Evolutionary conservation across 495 filamentous ascomycete genomes (phyloP), one percentile per base, ranked within the genome.

Genomic region (Filosporella fistucella): DNA sequence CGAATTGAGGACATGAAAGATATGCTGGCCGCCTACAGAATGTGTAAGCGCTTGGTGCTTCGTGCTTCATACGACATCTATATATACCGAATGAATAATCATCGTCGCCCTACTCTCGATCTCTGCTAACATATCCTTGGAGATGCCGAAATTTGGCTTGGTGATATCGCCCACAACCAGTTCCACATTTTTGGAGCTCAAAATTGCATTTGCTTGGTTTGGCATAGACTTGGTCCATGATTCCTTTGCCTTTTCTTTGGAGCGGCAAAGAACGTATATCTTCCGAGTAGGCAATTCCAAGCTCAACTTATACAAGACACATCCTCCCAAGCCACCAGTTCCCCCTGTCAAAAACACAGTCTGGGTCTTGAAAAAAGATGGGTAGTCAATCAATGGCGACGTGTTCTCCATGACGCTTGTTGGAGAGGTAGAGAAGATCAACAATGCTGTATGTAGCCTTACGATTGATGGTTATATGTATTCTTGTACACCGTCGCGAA

Each of bases 21-120:
- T 34, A 43, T 56, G 18, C 47, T 56, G 13, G 47, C 52, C n/a
- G 52, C 47, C n/a, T n/a, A n/a, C n/a, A n/a, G n/a, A n/a, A n/a
- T n/a, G n/a, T n/a, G n/a, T n/a, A n/a, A n/a, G n/a, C n/a, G n/a
- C n/a, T n/a, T n/a, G n/a, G n/a, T n/a, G n/a, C n/a, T n/a, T n/a
- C n/a, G n/a, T n/a, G n/a, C n/a, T n/a, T n/a, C n/a, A n/a, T n/a
- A n/a, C n/a, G n/a, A n/a, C n/a, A n/a, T n/a, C n/a, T n/a, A n/a
- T n/a, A n/a, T n/a, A 14, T 20, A 32, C 42, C 2, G 35, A 11
- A 35, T 51, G 35, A 28, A 56, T 51, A 14, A 56, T 22, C 9
- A 48, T 33, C 7, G 48, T 56, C 20, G 37, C 43, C 7, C 44
- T 25, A 17, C 16, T 18, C 13, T 40, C 38, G 4, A 52, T 52